phyloP scores from a whole-genome alignment of 2,329 filamentous ascomycete genomes.

The Alternaria sp. region DNA sequence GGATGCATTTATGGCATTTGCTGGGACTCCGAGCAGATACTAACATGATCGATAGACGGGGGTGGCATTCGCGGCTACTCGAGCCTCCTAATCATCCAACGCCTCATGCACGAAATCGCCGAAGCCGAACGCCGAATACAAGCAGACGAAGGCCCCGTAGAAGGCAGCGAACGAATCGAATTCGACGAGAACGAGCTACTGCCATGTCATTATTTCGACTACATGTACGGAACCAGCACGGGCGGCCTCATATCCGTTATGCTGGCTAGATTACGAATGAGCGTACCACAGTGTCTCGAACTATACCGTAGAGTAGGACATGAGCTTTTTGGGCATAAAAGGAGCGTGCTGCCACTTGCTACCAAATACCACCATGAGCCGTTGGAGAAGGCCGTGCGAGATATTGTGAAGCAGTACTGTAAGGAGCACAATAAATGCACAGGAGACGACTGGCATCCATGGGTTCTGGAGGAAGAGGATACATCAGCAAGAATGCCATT shows the following conservation, averaged over 20 bases:
- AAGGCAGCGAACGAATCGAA: slow-evolving; percentile 29
- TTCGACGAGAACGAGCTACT: slow-evolving; percentile 53
- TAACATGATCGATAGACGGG: slow-evolving; percentile 48
- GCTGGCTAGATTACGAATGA: slow-evolving; percentile 58
- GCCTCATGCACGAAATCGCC: slow-evolving; percentile 57
- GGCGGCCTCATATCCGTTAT: slow-evolving; percentile 61
- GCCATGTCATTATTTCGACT: slow-evolving; percentile 61
- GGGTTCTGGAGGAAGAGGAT: slow-evolving; percentile 29
- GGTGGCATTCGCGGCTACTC: slow-evolving; percentile 61
- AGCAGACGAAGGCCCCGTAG: slow-evolving; percentile 51
- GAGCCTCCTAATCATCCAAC: slow-evolving; percentile 57
- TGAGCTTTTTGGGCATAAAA: slow-evolving; percentile 55
- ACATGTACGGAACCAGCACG: slow-evolving; percentile 61
- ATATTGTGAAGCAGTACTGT: slow-evolving; percentile 55
- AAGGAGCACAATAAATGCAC: slow-evolving; percentile 52
- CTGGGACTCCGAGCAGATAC: not conserved
- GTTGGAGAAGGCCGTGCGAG: slow-evolving; percentile 55
- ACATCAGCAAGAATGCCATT: not conserved
- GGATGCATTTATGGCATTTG: not conserved
- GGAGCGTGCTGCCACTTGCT: slow-evolving; percentile 53
- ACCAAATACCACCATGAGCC: slow-evolving; percentile 60
- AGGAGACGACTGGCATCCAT: slow-evolving; percentile 55
- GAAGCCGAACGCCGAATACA: slow-evolving; percentile 53
- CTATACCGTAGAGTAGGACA: slow-evolving; percentile 57
- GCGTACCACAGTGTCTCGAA: slow-evolving; percentile 55